Evolutionary conservation across 257 asterid genomes (phyloP).

Genomic region (Solanum etuberosum): DNA sequence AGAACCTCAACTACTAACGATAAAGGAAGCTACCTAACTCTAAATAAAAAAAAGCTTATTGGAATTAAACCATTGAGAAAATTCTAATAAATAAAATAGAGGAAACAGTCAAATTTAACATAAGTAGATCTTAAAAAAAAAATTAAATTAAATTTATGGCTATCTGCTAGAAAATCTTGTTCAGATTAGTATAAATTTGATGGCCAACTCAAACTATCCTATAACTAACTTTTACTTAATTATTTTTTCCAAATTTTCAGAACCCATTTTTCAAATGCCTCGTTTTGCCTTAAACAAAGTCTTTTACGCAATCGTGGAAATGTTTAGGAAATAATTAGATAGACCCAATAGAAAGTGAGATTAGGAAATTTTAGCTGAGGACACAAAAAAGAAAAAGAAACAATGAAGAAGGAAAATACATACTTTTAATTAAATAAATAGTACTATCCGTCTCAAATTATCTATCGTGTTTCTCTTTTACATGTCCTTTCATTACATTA

Average conservation of each 20-base stretch:
- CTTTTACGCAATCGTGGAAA: not conserved
- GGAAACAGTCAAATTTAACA: not conserved
- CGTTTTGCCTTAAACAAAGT: not conserved
- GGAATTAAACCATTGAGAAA: not conserved
- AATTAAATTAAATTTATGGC: not conserved
- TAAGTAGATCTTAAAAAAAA: not conserved
- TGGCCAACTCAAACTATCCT: not conserved
- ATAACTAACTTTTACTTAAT: not conserved
- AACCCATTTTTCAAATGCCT: not conserved
- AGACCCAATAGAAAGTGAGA: not conserved
- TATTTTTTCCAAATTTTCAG: not conserved
- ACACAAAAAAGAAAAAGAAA: not conserved
- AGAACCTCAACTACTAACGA: not conserved
- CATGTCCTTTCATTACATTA: no score
- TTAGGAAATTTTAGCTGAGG: not conserved
- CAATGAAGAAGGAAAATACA: not conserved
- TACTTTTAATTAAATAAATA: not conserved
- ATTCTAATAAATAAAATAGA: not conserved
- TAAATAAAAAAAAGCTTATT: not conserved
- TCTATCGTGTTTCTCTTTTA: not conserved
- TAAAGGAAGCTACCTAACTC: not conserved
- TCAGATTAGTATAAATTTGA: not conserved
- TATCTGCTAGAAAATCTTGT: not conserved
- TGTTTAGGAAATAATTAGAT: not conserved
- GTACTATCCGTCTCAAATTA: not conserved